Conservation (phyloP, 2,329 filamentous ascomycete genomes). For the Cercospora sp. region DNA sequence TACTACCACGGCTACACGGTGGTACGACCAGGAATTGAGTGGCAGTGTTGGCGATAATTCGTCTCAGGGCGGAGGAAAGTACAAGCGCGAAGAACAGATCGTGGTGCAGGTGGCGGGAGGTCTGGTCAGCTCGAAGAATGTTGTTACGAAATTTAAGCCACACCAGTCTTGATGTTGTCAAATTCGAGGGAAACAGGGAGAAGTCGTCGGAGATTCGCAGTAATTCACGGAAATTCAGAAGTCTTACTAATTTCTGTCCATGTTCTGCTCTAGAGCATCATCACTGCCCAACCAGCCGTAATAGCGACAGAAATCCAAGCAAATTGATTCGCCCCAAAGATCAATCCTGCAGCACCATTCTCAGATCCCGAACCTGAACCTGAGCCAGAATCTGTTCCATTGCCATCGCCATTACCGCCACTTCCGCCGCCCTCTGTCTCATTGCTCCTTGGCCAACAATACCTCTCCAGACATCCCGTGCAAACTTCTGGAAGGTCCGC, state of each 20-base stretch:
- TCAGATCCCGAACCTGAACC: neutral
- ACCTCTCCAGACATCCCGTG: conserved; percentile 14
- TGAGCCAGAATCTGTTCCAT: neutral
- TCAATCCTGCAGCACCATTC: neutral
- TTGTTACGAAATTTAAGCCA: neutral
- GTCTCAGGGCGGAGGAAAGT: neutral
- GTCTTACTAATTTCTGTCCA: neutral
- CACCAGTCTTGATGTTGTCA: neutral
- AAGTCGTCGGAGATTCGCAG: neutral
- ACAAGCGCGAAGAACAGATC: neutral
- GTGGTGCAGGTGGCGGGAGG: neutral
- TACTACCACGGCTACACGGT: no score
- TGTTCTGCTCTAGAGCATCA: neutral
- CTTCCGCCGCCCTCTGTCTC: neutral
- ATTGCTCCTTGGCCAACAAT: conserved; percentile 18
- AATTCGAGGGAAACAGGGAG: neutral
- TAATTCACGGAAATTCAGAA: neutral
- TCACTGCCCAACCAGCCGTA: neutral
- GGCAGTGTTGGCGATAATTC: neutral
- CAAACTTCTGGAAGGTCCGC: conserved; percentile 14
- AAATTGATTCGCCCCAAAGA: neutral
- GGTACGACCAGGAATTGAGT: no score
- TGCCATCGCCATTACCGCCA: neutral
- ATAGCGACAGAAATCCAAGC: neutral
- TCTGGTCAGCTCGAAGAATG: neutral